These are phyloP conservation scores for Sordariomycetes sp. DNA, from an alignment of 2,329 filamentous ascomycete genomes.

Conservation along the genomic window DNA sequence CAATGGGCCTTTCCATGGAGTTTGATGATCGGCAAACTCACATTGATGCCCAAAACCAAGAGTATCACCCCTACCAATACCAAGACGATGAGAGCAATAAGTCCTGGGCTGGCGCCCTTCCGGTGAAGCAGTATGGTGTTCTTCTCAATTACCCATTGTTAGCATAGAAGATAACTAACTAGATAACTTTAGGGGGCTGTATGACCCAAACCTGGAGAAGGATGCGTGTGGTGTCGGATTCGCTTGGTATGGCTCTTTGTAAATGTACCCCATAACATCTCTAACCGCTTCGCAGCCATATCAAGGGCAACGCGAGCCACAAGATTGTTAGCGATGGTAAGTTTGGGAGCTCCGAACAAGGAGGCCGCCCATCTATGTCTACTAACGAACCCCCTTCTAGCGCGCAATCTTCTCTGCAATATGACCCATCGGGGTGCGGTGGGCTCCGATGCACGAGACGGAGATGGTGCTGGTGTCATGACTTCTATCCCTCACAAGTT, in stretches of 20 bases:
- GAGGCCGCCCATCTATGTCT: neutral
- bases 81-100: constrained; percentile 63
- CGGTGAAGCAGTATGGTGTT: constrained; percentile 68
- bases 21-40: constrained; percentile 57
- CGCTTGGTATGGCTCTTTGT: constrained; percentile 58
- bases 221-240: constrained; percentile 99
- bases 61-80: constrained; percentile 68
- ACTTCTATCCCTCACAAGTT: constrained; percentile 97
- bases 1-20: constrained; percentile 53
- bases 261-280: neutral
- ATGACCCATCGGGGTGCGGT: constrained; percentile 99
- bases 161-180: constrained; percentile 7
- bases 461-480: constrained; percentile 98
- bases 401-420: constrained; percentile 91
- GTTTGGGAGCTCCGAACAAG: constrained; percentile 15
- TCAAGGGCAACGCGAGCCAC: constrained; percentile 94
- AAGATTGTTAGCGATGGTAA: constrained; percentile 97
- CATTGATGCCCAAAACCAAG: constrained; percentile 38
- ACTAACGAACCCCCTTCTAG: constrained; percentile 31
- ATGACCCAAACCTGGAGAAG: constrained; percentile 91
- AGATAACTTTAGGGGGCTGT: constrained; percentile 51
- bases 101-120: constrained; percentile 89
- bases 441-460: constrained; percentile 93
- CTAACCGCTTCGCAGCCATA: constrained; percentile 49
- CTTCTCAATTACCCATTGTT: neutral